phyloP scores from a whole-genome alignment of 2,329 filamentous ascomycete species.

The Epichloe elymi region DNA sequence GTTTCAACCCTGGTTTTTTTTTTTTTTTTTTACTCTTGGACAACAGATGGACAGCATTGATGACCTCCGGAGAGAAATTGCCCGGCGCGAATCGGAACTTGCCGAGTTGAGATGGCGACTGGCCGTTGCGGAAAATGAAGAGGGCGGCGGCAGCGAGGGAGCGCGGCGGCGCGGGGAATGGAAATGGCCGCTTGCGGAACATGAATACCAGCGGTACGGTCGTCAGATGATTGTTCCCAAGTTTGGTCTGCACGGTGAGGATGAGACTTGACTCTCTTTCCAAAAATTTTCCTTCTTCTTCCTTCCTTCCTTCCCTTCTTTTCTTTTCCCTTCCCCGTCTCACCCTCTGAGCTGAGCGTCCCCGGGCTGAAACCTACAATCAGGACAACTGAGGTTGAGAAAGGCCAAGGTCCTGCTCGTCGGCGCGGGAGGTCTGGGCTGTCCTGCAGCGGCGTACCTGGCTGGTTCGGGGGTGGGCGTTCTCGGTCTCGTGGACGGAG shows the following conservation, averaged over 20 bases:
- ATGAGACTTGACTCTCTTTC: not conserved
- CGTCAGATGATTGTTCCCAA: slow-evolving; percentile 81
- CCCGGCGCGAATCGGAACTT: slow-evolving; percentile 34
- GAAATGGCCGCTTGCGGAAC: slow-evolving; percentile 55
- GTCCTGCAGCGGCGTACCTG: slow-evolving; percentile 84
- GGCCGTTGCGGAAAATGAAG: slow-evolving; percentile 22
- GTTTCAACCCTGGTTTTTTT: not conserved
- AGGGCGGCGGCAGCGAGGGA: slow-evolving; percentile 1
- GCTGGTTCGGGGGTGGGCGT: slow-evolving; percentile 78
- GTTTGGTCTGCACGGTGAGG: slow-evolving; percentile 58
- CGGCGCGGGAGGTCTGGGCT: slow-evolving; percentile 81
- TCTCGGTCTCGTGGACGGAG: slow-evolving; percentile 75
- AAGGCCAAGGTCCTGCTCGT: slow-evolving; percentile 63
- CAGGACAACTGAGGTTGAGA: slow-evolving; percentile 66
- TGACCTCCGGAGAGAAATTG: slow-evolving; percentile 33
- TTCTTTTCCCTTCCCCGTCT: not conserved
- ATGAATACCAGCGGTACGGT: slow-evolving; percentile 79
- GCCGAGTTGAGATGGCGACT: slow-evolving; percentile 31
- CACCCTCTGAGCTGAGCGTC: not conserved
- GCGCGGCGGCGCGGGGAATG: slow-evolving; percentile 12
- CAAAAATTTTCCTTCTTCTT: not conserved
- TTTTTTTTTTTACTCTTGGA: too few species aligned
- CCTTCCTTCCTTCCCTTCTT: not conserved
- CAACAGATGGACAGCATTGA: slow-evolving; percentile 25
- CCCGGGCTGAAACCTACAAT: not conserved